Percentiles rank a stretch among this genome's conserved stretches.
phyloP scores from a whole-genome alignment of 495 filamentous ascomycete genomes.

The Xylaria venustula region DNA sequence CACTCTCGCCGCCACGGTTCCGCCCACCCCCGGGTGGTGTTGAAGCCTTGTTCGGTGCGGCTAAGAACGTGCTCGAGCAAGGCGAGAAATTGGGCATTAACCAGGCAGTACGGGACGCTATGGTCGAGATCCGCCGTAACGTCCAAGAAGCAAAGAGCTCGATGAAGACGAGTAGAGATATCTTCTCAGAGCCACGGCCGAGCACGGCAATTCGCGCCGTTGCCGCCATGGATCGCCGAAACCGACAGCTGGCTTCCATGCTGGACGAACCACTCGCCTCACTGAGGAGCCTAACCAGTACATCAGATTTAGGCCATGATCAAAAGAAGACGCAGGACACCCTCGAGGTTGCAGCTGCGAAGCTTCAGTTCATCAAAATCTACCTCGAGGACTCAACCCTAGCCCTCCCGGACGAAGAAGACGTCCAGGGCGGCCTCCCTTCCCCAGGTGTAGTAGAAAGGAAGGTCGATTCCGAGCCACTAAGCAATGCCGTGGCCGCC shows the following conservation, averaged over 20 bases:
- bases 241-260: slow-evolving; percentile 68
- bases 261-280: slow-evolving; percentile 69
- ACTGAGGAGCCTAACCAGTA: slow-evolving; percentile 51
- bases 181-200: slow-evolving; percentile 26
- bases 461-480: slow-evolving; percentile 16
- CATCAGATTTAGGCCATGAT: slow-evolving; percentile 28
- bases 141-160: slow-evolving; percentile 45
- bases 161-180: slow-evolving; percentile 25
- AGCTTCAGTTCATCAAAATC: slow-evolving; percentile 74
- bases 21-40: slow-evolving; percentile 62
- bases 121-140: slow-evolving; percentile 68
- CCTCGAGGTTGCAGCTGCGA: slow-evolving; percentile 66
- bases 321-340: slow-evolving; percentile 39
- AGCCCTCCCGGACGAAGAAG: slow-evolving; percentile 50
- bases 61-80: slow-evolving; percentile 75
- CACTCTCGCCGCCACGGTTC: slow-evolving; percentile 59
- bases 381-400: slow-evolving; percentile 68
- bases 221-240: slow-evolving; percentile 62
- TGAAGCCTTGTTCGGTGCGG: slow-evolving; percentile 80
- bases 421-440: slow-evolving; percentile 6
- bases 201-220: slow-evolving; percentile 30
- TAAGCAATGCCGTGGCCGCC: slow-evolving; percentile 25
- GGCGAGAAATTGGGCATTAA: slow-evolving; percentile 87
- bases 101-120: slow-evolving; percentile 84
- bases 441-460: slow-evolving; percentile 6